Conservation (phyloP, 805 yeast species). For the Ogataea henricii region DNA sequence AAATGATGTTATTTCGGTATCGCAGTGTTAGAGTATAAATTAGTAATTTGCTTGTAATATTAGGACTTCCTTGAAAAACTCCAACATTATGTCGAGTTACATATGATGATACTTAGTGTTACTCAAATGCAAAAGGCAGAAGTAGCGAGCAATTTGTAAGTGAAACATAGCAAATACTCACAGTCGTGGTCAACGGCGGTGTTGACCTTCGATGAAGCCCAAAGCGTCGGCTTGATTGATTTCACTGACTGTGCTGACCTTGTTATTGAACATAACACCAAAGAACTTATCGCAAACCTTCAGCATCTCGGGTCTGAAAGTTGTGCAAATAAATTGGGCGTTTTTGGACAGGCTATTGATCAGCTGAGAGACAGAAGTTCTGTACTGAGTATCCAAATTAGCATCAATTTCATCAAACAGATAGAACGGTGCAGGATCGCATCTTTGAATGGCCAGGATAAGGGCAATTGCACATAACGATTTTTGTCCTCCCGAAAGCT, state of each 20-base stretch:
- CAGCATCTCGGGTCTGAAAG: constrained; percentile 91
- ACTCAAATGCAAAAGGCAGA: background rate
- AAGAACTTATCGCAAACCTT: constrained; percentile 83
- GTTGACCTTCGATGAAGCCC: constrained; percentile 77
- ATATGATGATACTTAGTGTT: background rate
- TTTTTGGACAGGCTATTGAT: constrained; percentile 62
- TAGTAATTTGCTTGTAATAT: background rate
- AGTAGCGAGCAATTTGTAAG: background rate
- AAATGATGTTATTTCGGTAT: constrained; percentile 16
- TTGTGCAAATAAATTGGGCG: constrained; percentile 95
- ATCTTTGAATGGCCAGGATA: constrained; percentile 88
- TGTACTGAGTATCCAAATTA: constrained; percentile 87
- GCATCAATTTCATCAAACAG: constrained; percentile 97
- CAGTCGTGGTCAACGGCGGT: constrained; percentile 21
- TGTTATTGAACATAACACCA: constrained; percentile 83
- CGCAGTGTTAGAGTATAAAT: background rate
- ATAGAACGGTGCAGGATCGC: constrained; percentile 97
- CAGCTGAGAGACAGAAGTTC: constrained; percentile 81
- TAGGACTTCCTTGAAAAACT: background rate
- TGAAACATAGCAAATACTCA: background rate
- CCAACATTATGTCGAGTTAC: background rate
- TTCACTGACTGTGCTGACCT: constrained; percentile 75
- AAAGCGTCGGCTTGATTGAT: constrained; percentile 74
- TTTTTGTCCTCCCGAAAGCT: constrained; percentile 95
- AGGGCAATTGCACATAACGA: constrained; percentile 95